Percentiles rank a stretch among this genome's conserved stretches.
Conservation (phyloP, 2,329 filamentous ascomycete genomes). For the Fusarium euwallaceae region DNA sequence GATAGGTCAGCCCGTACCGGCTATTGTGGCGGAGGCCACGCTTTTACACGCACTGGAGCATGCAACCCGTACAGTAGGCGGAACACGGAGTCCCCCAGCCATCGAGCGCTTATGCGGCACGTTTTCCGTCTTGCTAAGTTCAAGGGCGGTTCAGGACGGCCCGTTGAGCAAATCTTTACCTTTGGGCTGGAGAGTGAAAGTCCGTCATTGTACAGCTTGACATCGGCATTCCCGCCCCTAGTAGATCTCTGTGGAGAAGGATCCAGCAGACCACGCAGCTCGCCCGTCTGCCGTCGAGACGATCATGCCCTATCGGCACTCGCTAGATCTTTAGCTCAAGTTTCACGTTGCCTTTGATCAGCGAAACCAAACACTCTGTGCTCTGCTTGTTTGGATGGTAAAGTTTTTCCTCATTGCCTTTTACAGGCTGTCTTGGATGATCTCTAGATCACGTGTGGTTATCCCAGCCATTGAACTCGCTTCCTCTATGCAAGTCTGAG, state of each 20-base stretch:
- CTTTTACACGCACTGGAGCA: neutral
- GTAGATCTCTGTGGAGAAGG: constrained; percentile 33
- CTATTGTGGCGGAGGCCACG: neutral
- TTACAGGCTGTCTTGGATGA: neutral
- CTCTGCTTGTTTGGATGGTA: neutral
- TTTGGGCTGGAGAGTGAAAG: neutral
- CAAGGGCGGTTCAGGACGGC: neutral
- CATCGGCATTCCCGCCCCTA: constrained; percentile 35
- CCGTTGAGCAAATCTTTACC: neutral
- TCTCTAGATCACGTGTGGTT: neutral
- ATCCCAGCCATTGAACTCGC: neutral
- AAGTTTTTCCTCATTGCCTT: neutral
- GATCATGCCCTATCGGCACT: constrained; percentile 17
- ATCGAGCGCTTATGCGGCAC: constrained; percentile 16
- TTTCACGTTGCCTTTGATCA: constrained; percentile 32
- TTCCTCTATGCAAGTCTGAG: neutral
- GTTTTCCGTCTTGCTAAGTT: neutral
- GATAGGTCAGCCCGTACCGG: constrained; percentile 30
- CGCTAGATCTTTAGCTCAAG: constrained; percentile 1
- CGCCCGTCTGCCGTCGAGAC: constrained; percentile 5
- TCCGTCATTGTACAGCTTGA: neutral
- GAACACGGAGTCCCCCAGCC: constrained; percentile 15
- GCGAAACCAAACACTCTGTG: neutral
- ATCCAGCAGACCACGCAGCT: constrained; percentile 19
- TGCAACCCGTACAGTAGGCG: neutral